These are phyloP conservation scores for Mentha longifolia DNA, from an alignment of 257 asterid species.

Conservation along the genomic window DNA sequence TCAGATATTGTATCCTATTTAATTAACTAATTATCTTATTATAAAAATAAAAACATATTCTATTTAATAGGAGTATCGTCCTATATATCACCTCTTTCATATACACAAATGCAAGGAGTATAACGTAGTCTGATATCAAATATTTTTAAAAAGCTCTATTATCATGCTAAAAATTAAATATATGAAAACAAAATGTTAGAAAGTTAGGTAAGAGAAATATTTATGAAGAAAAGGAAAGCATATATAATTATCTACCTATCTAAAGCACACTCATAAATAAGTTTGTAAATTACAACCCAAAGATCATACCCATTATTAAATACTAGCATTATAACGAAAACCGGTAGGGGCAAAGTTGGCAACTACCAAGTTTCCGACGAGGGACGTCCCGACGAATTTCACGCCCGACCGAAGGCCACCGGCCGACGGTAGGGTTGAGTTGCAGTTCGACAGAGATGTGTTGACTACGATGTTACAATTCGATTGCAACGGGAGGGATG, in stretches of 20 bases:
- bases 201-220: not conserved
- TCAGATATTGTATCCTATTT: constrained; percentile 5
- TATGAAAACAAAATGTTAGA: not conserved
- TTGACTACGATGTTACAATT: constrained; percentile 10
- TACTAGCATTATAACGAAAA: constrained; percentile 15
- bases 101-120: not conserved
- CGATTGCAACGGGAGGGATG: constrained; percentile 20
- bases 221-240: not conserved
- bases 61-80: no score
- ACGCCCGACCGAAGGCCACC: constrained; percentile 16
- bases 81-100: no score
- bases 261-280: not conserved
- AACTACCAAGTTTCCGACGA: constrained; percentile 8
- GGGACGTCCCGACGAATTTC: constrained; percentile 4
- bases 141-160: not conserved
- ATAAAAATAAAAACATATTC: no score
- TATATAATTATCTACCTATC: no score
- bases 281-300: no score
- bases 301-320: not conserved
- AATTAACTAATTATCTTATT: not conserved
- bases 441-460: constrained; percentile 22
- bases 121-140: no score
- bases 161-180: not conserved
- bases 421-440: not conserved
- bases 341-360: constrained; percentile 24